Evolutionary conservation across 2,329 filamentous ascomycete genomes (phyloP), one percentile per base, ranked within the genome.

Genomic region (Penicillium sp.): DNA sequence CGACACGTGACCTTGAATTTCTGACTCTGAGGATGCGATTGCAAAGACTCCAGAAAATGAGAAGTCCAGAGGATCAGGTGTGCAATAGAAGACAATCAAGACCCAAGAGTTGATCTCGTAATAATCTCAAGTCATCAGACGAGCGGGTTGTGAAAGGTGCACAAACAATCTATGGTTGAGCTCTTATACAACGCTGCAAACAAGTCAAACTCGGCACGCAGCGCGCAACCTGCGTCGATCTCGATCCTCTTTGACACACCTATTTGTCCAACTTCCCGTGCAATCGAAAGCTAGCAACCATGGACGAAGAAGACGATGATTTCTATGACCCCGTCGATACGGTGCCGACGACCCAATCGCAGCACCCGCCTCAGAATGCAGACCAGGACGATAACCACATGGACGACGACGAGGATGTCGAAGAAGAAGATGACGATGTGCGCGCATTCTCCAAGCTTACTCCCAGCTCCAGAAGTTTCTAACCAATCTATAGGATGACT

Each of bases 251-350:
- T 58, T 49, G 43, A 52, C 53, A 46, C 52, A 45, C 40, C 34
- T 56, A 58, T 45, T 53, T 47, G 39, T 39, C 27, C 16, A 31
- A 48, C 47, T 46, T 49, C 21, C 22, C 29, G 29, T 45, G 3
- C 18, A 29, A 49, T 56, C 52, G 43, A 57, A 54, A 54, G 49
- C 49, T 43, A 56, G 49, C 51, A 56, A 71, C 49, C 46, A 78
- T 78, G 72, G 75, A 78, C n/a, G 75, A 77, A 57, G 75, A 77
- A 52, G 76, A 79, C 16, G 76, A 79, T 57, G 76, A 78, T 64
- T 74, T 79, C 21, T 79, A 79, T 55, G 75, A 75, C 52, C 75
- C 76, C 16, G 67, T 69, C 14, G 75, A 77, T 50, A 59, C 66
- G 16, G 66, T 74, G n/a, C 67, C 71, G 10, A 55, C 65, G 4